Evolutionary conservation across 306 rosid genomes (phyloP).

Genomic region (Echinosophora koreensis): DNA sequence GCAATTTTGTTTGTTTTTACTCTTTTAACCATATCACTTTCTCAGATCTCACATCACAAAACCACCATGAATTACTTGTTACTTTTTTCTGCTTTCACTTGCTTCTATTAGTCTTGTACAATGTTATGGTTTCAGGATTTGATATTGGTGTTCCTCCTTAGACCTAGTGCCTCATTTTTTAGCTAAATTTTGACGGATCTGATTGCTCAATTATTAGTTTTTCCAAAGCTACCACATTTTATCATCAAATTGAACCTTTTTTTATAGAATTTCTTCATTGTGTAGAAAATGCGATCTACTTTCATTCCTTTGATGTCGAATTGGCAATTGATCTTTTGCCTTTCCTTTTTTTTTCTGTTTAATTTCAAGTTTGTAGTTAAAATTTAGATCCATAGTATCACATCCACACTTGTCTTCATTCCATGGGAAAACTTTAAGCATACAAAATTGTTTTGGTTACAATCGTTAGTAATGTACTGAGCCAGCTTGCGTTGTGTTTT

Average conservation of each 20-base stretch:
- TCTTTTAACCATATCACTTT: not conserved
- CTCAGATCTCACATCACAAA: slow-evolving; percentile 56
- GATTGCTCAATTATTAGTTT: slow-evolving; percentile 39
- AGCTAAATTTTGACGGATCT: slow-evolving; percentile 45
- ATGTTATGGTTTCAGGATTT: slow-evolving; percentile 15
- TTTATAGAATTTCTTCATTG: slow-evolving; percentile 10
- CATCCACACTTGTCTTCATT: slow-evolving; percentile 29
- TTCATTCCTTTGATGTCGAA: not conserved
- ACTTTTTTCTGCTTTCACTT: slow-evolving; percentile 37
- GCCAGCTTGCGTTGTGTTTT: not conserved
- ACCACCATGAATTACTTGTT: slow-evolving; percentile 12
- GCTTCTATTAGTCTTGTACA: not conserved
- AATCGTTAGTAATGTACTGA: too few species aligned
- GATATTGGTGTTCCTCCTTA: not conserved
- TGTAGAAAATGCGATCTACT: slow-evolving; percentile 12
- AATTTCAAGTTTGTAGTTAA: not conserved
- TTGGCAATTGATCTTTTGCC: not conserved
- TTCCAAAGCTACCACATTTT: slow-evolving; percentile 20
- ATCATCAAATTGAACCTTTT: slow-evolving; percentile 17
- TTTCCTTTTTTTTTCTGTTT: not conserved
- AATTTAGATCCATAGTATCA: slow-evolving; percentile 28
- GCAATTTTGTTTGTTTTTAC: slow-evolving; percentile 40
- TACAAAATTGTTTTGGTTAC: not conserved
- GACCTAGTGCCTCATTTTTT: slow-evolving; percentile 13
- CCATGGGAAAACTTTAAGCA: not conserved